phyloP scores from a whole-genome alignment of 768 basidiomycete species.

The Boletus rufocinnamomeus region DNA sequence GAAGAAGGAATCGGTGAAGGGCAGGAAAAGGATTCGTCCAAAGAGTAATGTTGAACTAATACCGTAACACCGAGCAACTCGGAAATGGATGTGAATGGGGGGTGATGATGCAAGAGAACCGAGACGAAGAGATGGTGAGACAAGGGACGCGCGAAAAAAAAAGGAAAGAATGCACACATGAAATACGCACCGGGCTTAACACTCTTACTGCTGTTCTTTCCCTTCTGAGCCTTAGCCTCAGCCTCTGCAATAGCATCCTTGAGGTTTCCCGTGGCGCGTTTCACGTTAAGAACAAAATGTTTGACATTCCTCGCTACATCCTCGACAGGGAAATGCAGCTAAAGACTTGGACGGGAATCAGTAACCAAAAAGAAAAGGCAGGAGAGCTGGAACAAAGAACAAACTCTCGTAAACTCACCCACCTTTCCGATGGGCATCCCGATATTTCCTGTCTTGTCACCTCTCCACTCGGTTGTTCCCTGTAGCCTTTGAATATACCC shows the following conservation, averaged over 20 bases:
- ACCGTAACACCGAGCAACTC: conserved; percentile 2
- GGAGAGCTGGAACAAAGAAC: neutral
- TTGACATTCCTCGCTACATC: conserved; percentile 80
- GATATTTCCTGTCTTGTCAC: conserved; percentile 84
- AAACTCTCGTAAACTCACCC: conserved; percentile 31
- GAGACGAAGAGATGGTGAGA: neutral
- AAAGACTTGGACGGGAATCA: conserved; percentile 9
- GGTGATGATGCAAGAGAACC: neutral
- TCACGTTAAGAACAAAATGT: conserved; percentile 76
- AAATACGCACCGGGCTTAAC: conserved; percentile 46
- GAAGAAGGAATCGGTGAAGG: neutral
- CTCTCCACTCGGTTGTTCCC: conserved; percentile 91
- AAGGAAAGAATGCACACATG: neutral
- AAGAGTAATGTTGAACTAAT: neutral
- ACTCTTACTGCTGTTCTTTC: conserved; percentile 37
- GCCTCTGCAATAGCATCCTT: conserved; percentile 44
- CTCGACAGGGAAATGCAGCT: conserved; percentile 74
- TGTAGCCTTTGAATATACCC: conserved; percentile 78
- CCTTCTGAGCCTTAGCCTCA: conserved; percentile 44
- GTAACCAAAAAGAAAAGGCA: conserved; percentile 1
- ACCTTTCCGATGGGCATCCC: conserved; percentile 81
- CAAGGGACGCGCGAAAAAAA: neutral
- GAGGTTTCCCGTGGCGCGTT: conserved; percentile 69
- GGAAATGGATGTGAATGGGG: conserved; percentile 1
- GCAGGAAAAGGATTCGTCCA: neutral